Percentiles rank a stretch among this genome's conserved stretches.
Evolutionary conservation across 208 protist genomes (phyloP).

Genomic region (Wallacemonas sp.): DNA sequence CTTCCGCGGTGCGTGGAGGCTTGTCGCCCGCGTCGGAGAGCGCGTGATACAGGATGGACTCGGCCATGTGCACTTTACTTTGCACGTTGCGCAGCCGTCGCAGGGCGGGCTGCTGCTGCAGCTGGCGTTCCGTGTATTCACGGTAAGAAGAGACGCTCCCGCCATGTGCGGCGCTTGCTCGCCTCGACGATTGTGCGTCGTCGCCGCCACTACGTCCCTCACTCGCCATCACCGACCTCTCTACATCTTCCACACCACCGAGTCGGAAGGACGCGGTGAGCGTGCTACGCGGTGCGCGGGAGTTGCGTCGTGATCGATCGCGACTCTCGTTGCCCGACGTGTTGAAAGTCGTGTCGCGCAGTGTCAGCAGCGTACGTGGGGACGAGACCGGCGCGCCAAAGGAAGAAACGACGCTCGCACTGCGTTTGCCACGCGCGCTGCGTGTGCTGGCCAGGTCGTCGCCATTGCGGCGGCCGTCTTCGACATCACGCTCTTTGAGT

Average conservation of each 20-base stretch:
- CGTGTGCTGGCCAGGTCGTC: neutral
- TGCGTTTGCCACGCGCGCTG: neutral
- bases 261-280: neutral
- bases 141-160: neutral
- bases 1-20: conserved; percentile 24
- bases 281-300: neutral
- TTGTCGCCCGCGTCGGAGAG: neutral
- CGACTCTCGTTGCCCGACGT: too few relatives aligned
- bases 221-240: too few relatives aligned
- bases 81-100: conserved; percentile 22
- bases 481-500: neutral
- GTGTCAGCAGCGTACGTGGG: neutral
- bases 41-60: conserved; percentile 17
- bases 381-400: neutral
- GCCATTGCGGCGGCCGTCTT: neutral
- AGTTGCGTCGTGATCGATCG: too few relatives aligned
- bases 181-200: neutral
- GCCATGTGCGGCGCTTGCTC: neutral
- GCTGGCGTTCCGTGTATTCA: conserved; percentile 22
- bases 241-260: neutral
- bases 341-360: neutral
- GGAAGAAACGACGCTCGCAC: conserved; percentile 2
- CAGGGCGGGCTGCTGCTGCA: conserved; percentile 18
- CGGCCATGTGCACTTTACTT: conserved; percentile 27
- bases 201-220: neutral